Conservation (phyloP, 2,329 filamentous ascomycete species). For the Phialemonium atrogriseum region DNA sequence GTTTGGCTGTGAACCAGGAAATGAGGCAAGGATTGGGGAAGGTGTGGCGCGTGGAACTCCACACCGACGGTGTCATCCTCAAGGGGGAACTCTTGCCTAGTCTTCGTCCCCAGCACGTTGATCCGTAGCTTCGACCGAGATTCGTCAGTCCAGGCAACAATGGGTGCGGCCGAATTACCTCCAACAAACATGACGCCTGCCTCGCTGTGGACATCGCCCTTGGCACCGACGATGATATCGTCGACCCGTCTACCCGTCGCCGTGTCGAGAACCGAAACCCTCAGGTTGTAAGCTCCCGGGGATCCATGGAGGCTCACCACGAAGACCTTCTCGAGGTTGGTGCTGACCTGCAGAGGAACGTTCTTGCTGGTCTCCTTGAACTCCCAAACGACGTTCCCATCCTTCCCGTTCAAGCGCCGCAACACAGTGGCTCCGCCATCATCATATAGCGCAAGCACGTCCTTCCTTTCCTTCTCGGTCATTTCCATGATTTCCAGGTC, state of each 20-base stretch:
- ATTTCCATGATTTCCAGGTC: conserved; percentile 74
- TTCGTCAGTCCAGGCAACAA: conserved; percentile 68
- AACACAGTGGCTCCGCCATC: conserved; percentile 52
- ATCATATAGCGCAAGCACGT: conserved; percentile 61
- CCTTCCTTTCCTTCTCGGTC: conserved; percentile 54
- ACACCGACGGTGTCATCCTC: conserved; percentile 39
- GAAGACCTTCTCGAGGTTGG: conserved; percentile 63
- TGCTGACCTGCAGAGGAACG: conserved; percentile 65
- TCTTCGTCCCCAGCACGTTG: conserved; percentile 59
- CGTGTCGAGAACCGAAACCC: conserved; percentile 65
- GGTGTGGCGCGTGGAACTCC: conserved; percentile 66
- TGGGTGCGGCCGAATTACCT: conserved; percentile 64
- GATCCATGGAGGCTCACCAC: conserved; percentile 67
- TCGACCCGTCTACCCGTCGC: conserved; percentile 63
- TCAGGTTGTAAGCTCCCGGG: conserved; percentile 65
- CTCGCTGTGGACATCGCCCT: conserved; percentile 58
- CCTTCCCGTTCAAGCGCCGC: conserved; percentile 62
- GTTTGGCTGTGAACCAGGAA: conserved; percentile 80
- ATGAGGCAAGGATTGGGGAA: conserved; percentile 64
- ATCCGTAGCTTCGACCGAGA: conserved; percentile 55
- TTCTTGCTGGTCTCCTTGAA: conserved; percentile 61
- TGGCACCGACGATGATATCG: conserved; percentile 64
- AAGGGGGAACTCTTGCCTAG: conserved; percentile 45
- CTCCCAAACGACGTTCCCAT: conserved; percentile 73
- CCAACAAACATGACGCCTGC: conserved; percentile 67